These are phyloP conservation scores for Kokia cookei DNA, from an alignment of 441 rosid genomes.

Conservation along the genomic window DNA sequence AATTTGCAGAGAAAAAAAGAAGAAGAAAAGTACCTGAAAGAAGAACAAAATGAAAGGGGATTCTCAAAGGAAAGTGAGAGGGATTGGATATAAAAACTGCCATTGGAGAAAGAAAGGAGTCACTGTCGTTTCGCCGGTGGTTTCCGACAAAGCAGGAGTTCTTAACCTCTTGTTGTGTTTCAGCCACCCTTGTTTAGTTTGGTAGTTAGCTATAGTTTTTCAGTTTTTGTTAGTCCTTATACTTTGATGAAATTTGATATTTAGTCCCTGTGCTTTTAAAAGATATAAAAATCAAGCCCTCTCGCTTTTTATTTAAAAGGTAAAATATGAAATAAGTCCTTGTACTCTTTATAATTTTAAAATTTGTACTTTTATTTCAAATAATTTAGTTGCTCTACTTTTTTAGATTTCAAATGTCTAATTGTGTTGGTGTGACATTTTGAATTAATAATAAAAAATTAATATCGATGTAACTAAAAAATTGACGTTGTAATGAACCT, in stretches of 20 bases:
- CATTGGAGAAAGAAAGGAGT: slow-evolving; percentile 23
- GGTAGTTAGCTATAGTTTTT: slow-evolving; percentile 16
- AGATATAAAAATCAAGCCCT: not conserved
- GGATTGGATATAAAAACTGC: slow-evolving; percentile 24
- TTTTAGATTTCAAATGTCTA: too few species aligned
- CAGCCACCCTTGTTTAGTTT: slow-evolving; percentile 19
- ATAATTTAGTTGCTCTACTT: too few species aligned
- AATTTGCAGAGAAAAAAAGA: not conserved
- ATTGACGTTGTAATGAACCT: too few species aligned
- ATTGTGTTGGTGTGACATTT: too few species aligned
- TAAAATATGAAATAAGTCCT: too few species aligned
- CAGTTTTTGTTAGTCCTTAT: not conserved
- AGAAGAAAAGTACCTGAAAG: slow-evolving; percentile 23
- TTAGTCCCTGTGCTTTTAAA: too few species aligned
- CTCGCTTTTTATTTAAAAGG: not conserved
- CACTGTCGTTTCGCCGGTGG: slow-evolving; percentile 17
- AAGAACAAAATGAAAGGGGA: slow-evolving; percentile 18
- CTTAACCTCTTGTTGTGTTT: slow-evolving; percentile 4
- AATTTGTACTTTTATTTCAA: too few species aligned
- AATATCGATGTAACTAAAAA: too few species aligned
- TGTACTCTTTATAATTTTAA: too few species aligned
- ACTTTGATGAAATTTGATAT: too few species aligned
- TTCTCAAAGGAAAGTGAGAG: slow-evolving; percentile 30
- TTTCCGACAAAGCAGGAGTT: slow-evolving; percentile 42
- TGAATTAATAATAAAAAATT: too few species aligned